These are phyloP conservation scores for Usnea hakonensis DNA, from an alignment of 495 filamentous ascomycete genomes.

Conservation along the genomic window DNA sequence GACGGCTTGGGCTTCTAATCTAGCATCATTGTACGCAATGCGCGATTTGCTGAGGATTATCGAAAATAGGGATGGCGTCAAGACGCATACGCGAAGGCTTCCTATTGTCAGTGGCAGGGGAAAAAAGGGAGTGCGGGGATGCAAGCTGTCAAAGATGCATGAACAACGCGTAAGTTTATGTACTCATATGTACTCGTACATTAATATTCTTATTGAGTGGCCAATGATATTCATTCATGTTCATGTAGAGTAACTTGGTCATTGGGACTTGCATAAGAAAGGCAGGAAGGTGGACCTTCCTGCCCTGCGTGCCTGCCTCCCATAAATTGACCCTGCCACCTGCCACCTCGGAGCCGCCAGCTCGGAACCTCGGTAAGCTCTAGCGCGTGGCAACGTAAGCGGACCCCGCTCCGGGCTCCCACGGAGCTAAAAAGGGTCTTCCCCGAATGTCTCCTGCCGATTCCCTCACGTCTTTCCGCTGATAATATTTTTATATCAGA, in stretches of 20 bases:
- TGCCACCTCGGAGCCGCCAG: too few species aligned
- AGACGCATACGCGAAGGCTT: background rate
- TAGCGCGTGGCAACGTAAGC: background rate
- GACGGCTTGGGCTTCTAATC: background rate
- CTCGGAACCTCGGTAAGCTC: background rate
- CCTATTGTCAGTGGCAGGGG: background rate
- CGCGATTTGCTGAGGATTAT: background rate
- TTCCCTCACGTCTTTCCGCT: too few species aligned
- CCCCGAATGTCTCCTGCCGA: too few species aligned
- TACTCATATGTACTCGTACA: too few species aligned
- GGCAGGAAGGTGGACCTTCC: background rate
- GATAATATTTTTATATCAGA: too few species aligned
- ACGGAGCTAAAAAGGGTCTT: too few species aligned
- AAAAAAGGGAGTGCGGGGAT: background rate
- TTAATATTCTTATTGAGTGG: too few species aligned
- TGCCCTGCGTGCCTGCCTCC: too few species aligned
- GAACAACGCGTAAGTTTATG: too few species aligned
- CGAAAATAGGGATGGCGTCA: background rate
- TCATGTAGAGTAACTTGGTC: background rate
- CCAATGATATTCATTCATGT: too few species aligned
- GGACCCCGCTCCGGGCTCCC: background rate
- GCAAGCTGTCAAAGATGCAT: too few species aligned
- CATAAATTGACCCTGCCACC: background rate
- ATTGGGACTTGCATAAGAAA: background rate
- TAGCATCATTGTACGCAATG: background rate